phyloP scores from a whole-genome alignment of 139 green algal species.

The Desmodesmus armatus region DNA sequence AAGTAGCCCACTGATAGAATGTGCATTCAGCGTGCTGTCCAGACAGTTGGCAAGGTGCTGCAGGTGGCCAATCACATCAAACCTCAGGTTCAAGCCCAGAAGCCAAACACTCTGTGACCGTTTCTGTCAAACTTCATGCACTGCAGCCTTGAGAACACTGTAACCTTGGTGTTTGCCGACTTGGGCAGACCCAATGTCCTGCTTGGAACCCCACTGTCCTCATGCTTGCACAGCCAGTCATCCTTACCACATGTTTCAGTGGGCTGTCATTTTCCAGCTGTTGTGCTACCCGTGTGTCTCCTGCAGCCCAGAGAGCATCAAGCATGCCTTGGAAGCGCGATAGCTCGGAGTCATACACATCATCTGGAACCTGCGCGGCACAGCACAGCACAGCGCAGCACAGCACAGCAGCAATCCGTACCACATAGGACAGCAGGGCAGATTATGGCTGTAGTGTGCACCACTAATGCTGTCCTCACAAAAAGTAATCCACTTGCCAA shows the following conservation, averaged over 20 bases:
- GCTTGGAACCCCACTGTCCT: too few relatives aligned
- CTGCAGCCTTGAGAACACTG: background rate
- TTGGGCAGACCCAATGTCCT: background rate
- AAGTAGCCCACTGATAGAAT: too few relatives aligned
- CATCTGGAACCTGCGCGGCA: background rate
- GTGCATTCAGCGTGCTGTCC: too few relatives aligned
- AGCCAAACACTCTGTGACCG: background rate
- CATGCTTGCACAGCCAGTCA: too few relatives aligned
- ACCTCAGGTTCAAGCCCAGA: background rate
- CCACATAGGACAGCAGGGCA: too few relatives aligned
- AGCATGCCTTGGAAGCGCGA: background rate
- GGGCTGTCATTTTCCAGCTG: conserved; percentile 11
- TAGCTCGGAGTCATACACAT: conserved; percentile 23
- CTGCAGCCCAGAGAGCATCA: background rate
- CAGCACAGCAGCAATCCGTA: too few relatives aligned
- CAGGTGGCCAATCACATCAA: too few relatives aligned
- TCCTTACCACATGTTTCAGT: conserved; percentile 1
- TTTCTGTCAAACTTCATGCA: background rate
- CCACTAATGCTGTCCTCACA: background rate
- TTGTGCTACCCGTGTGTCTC: background rate
- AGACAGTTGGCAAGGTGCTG: too few relatives aligned
- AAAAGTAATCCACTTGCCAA: background rate
- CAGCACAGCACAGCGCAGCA: too few relatives aligned
- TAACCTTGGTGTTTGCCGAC: background rate
- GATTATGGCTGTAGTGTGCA: too few relatives aligned